Conservation (phyloP, 768 basidiomycete genomes). For the Psilocybe cyanescens region DNA sequence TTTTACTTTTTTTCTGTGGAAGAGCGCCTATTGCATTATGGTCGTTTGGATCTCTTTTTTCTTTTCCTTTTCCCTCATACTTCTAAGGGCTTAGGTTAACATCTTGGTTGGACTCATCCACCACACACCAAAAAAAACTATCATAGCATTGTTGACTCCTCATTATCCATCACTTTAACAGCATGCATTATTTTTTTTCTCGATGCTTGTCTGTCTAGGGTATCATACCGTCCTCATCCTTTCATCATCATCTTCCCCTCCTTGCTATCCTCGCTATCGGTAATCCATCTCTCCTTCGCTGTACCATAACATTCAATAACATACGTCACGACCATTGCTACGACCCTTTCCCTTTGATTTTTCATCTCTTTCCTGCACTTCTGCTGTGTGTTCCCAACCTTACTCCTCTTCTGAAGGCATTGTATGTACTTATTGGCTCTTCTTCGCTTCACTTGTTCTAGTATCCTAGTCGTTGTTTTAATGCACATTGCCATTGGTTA, state of each 20-base stretch:
- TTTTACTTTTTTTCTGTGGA: constrained; percentile 10
- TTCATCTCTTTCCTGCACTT: neutral
- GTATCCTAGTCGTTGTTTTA: neutral
- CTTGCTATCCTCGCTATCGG: constrained; percentile 1
- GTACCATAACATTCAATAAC: neutral
- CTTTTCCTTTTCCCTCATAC: constrained; percentile 6
- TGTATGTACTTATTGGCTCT: neutral
- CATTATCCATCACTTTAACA: neutral
- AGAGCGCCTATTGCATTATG: neutral
- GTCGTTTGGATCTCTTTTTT: neutral
- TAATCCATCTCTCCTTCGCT: neutral
- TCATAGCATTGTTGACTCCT: neutral
- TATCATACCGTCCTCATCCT: constrained; percentile 7
- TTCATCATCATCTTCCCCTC: constrained; percentile 10
- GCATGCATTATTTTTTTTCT: neutral
- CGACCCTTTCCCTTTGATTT: neutral
- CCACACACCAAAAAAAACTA: neutral
- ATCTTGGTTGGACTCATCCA: neutral
- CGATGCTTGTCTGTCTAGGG: neutral
- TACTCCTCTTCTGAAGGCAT: neutral
- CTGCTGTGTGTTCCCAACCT: neutral
- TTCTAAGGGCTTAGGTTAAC: neutral
- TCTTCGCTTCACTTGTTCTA: neutral
- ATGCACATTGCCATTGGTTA: neutral
- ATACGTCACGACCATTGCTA: neutral